Base-by-base conservation (phyloP, 495 filamentous ascomycete genomes). In the Recurvomyces mirabilis region DNA sequence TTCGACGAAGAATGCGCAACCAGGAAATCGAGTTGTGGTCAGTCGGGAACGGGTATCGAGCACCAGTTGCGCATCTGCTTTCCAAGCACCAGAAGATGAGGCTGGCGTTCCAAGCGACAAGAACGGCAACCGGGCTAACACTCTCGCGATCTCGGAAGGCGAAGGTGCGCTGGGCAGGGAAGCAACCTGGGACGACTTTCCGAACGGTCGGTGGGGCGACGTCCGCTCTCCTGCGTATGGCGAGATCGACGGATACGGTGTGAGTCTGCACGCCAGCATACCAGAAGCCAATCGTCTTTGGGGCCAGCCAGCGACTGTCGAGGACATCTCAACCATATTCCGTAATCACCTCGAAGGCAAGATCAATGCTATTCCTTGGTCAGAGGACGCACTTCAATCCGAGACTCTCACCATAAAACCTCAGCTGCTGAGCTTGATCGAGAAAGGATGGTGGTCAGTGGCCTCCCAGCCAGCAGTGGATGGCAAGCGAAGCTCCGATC, bases 161-260 rank as follows among this genome's bases (percentile, higher is more conserved):
- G 77, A 89, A 51, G 88, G 88, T 29, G 69, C 82, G n/a, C 71
- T 94, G 11, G 91, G 89, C 24, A 72, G 93, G 47, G 93, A 95
- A 66, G 93, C 93, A 18, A 96, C 91, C 5, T 98, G 91, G 91
- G 91, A 98, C 59, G 91, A 98, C 65, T 98, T 81, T 66, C 91
- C 93, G 41, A 98, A 98, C 69, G 93, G 91, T 20, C 77, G 91
- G 34, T 98, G 89, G 79, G 91, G 91, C 58, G 89, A 95, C 58
- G 85, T 89, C 9, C 59, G 66, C 32, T 63, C 59, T 1, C 63
- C 63, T 17, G 91, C 91, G 0, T 98, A 93, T 62, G 89, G 91
- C 47, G 86, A 93, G 60, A 93, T 94, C 43, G 87, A 94, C 60
- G 88, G 87, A 9, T 94, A 93, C 54, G 88, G 88, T n/a, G 84